Base-by-base conservation (phyloP, 352 stramenopile genomes). In the Pythium volutum region DNA sequence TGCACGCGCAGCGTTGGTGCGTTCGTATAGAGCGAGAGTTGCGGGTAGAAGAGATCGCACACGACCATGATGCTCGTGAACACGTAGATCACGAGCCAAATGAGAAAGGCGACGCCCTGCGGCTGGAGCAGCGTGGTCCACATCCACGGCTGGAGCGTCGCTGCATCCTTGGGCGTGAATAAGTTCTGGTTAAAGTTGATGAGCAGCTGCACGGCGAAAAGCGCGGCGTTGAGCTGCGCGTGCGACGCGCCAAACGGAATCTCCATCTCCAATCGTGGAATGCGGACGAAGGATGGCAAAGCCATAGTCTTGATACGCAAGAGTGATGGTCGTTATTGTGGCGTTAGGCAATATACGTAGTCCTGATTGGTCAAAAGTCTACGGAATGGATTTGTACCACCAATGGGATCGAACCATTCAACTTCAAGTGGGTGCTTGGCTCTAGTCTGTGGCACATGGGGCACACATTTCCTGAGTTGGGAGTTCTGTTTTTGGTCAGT, bases 11-110 rank as follows among this genome's bases (percentile, higher is more conserved):
- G 36, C 46, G 74, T 51, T 33, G 76, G 77, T 53, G 76, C 71
- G 43, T 67, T 59, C 43, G 69, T 71, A 65, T 77, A 87, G 51
- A 91, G 63, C 55, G 71, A 76, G 4, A 79, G 53, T 15, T 65
- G 54, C 18, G 76, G 71, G 48, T 67, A 76, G 38, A 84, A 75
- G 38, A 84, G 70, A 58, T 91, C 79, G 25, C 65, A 73, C 56
- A 79, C 69, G 45, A 84, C 70, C 48, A 76, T 73, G 48, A 63
- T 62, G 45, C 77, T 67, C 53, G 49, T 58, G 47, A 70, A 69
- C 52, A 87, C 45, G 65, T 90, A 88, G 69, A 92, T 88, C 61
- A 75, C 55, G 55, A 75, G 75, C 79, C 81, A 91, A 59, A 93
- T 87, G 20, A 71, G 77, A 61, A 89, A 91, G 8, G 73, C 75